Evolutionary conservation across 495 filamentous ascomycete genomes (phyloP).

Genomic region (Podospora pseudocomata): DNA sequence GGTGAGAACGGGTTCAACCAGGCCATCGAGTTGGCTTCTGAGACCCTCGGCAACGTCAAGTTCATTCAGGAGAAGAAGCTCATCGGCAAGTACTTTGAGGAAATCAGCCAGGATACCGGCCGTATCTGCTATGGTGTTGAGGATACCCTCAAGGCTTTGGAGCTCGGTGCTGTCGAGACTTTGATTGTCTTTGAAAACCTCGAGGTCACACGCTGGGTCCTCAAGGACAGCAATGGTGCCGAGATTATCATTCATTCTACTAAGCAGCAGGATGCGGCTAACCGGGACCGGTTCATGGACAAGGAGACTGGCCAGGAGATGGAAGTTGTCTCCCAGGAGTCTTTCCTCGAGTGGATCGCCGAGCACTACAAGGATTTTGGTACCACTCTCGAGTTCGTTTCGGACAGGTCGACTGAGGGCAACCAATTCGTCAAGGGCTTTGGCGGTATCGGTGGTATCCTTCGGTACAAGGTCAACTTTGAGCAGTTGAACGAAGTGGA

Average conservation of each 20-base stretch:
- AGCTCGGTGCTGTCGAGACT: conserved; percentile 89
- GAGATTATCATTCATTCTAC: conserved; percentile 80
- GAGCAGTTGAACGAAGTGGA: conserved; percentile 92
- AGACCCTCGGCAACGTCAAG: conserved; percentile 98
- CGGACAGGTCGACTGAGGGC: conserved; percentile 91
- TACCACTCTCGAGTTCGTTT: conserved; percentile 94
- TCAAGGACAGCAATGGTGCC: conserved; percentile 69
- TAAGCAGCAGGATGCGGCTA: conserved; percentile 70
- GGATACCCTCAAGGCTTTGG: conserved; percentile 95
- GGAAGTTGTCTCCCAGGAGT: conserved; percentile 78
- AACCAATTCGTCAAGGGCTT: conserved; percentile 99
- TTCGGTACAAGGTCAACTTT: conserved; percentile 99
- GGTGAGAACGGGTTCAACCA: conserved; percentile 99
- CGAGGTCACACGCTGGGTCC: conserved; percentile 83
- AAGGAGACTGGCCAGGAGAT: conserved; percentile 94
- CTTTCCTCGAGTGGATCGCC: conserved; percentile 98
- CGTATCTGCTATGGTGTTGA: conserved; percentile 97
- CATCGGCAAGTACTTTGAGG: conserved; percentile 96
- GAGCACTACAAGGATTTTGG: conserved; percentile 98
- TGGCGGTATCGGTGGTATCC: conserved; percentile 93
- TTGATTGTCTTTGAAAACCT: conserved; percentile 98
- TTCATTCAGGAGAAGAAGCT: conserved; percentile 99
- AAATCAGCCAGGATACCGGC: conserved; percentile 94
- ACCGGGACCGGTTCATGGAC: conserved; percentile 85
- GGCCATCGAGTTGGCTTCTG: conserved; percentile 88